phyloP scores from a whole-genome alignment of 257 asterid genomes.

The Oldenlandia corymbosa region DNA sequence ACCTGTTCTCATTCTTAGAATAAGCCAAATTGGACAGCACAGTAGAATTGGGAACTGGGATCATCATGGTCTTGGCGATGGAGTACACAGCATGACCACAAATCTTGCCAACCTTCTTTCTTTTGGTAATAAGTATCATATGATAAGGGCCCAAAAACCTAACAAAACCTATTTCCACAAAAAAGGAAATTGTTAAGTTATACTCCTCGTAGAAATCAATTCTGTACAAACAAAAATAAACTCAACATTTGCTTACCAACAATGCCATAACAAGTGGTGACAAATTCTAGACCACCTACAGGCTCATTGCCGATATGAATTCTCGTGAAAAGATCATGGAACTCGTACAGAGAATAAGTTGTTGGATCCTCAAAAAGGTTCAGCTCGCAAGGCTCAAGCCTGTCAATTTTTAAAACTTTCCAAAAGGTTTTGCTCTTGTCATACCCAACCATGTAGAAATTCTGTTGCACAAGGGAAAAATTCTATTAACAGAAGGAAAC shows the following conservation, averaged over 20 bases:
- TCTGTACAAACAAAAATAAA: background rate
- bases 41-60: constrained; percentile 61
- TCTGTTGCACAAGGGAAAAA: constrained; percentile 37
- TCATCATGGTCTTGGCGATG: constrained; percentile 67
- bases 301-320: constrained; percentile 76
- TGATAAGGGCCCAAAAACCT: constrained; percentile 92
- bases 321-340: constrained; percentile 62
- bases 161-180: constrained; percentile 55
- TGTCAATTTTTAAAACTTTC: constrained; percentile 77
- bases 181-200: constrained; percentile 11
- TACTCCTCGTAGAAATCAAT: background rate
- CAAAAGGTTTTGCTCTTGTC: constrained; percentile 65
- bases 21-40: constrained; percentile 58
- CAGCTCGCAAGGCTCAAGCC: constrained; percentile 67
- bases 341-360: constrained; percentile 58
- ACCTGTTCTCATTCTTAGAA: constrained; percentile 98
- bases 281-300: constrained; percentile 80
- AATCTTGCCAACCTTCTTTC: constrained; percentile 75
- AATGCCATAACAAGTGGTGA: constrained; percentile 80
- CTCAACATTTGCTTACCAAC: constrained; percentile 47
- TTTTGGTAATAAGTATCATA: constrained; percentile 79
- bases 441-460: constrained; percentile 81
- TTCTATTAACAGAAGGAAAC: too few relatives aligned
- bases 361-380: constrained; percentile 64
- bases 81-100: constrained; percentile 93